Evolutionary conservation across 2,329 filamentous ascomycete genomes (phyloP), one percentile per base, ranked within the genome.

Genomic region (Penicillium digitatum): DNA sequence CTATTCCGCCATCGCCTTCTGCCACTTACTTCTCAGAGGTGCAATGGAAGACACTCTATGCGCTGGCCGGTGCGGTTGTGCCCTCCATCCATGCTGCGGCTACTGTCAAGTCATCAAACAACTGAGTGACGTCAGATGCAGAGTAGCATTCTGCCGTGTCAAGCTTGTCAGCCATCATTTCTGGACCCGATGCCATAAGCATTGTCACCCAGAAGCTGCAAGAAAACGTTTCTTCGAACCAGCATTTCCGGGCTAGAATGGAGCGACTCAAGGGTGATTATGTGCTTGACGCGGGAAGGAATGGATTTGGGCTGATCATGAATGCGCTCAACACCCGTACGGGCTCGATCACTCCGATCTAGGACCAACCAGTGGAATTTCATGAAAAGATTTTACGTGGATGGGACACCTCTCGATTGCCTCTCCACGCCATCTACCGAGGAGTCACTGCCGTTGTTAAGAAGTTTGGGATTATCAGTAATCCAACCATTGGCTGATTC

Each of bases 11-110:
- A 1, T 69, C 76, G 3, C 65, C 71, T 1, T 74, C 80, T 16
- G 70, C 75, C 12, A 74, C 80, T 46, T 73, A 81, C 46, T 76
- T 85, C 60, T 80, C 77, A 2, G 69, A 78, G 12, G 67, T 74
- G 2, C 84, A 87, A 76, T 86, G 83, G 83, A 75, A 72, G 29
- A 83, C 80, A 0, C 71, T 87, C 3, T 72, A 82, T 44, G 78
- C 83, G 24, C 76, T 87, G 29, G 75, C 79, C 9, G 83, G 86
- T 58, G 77, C 82, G 1, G 71, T 85, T 46, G 73, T 86, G 20
- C 82, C 83, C 1, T 75, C 80, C 2, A 73, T 85, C 55, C 74
- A 72, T 35, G 73, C 76, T 3, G 69, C 71, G 0, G 67, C 69
- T 3, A 68, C 65, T 0, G 68, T 71, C 8, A 70, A 70, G 43